Base-by-base conservation (phyloP, 1,284 basidiomycete species). In the Malassezia yamatoensis region DNA sequence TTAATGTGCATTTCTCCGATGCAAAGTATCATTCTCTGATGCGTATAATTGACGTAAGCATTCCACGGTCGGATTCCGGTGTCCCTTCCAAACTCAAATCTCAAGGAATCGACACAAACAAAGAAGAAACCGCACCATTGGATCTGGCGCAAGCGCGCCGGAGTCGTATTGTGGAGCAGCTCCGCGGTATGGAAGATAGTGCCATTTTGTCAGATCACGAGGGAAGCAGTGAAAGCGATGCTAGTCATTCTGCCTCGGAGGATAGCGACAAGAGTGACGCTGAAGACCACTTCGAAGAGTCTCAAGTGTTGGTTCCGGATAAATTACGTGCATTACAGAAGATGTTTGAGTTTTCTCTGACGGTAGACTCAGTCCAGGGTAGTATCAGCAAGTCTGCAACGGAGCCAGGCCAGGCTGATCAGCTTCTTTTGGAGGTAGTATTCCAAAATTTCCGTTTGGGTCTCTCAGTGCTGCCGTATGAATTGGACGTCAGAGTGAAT, bases 1-100 rank as follows among this genome's bases (percentile, higher is more conserved):
- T 99, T 6, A 85, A 88, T 67, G 81, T 96, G 73, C 98, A 99
- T 76, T 81, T 98, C 60, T 98, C 94, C 6, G 94, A 98, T 66
- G 81, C 81, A 20, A 99, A 98, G 77, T 99, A 99, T 78, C 89
- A 93, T 77, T 83, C 86, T 3, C 78, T 98, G 42, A 90, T 98
- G 87, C 83, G 86, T 16, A 81, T 98, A 61, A 83, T 98, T 67
- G 90, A 96, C 66, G 85, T 90, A 11, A 83, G 86, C 32, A 84
- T 99, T 38, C 94, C 94, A 3, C 39, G 39, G 9, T 10, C 39
- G 13, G 13, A 41, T 2, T 34, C 36, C n/a, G 35, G 15, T 6
- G 46, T 81, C 84, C 42, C 16, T 35, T 10, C 44, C 81, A 79
- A 34, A 64, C 29, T 33, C 16, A n/a, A 37, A 7, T 12, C 38